Base-by-base conservation (phyloP, 495 filamentous ascomycete species). In the Echria macrotheca region DNA sequence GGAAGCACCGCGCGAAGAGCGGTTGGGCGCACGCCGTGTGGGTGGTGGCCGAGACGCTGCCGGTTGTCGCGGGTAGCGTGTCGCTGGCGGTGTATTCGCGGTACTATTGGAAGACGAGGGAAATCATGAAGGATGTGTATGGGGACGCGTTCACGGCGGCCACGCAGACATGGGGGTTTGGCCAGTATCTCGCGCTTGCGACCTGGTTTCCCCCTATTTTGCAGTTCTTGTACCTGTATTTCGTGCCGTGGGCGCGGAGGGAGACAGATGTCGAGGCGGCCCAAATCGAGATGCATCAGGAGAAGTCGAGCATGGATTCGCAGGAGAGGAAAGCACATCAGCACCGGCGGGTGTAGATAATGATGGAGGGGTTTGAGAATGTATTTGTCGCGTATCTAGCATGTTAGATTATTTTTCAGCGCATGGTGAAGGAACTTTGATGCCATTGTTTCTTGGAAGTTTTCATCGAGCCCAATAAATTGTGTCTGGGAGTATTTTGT, bases 71-170 rank as follows among this genome's bases (percentile, higher is more conserved):
- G 17, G 55, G 55, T 10, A 29, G 33, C 10, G 29, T 49, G 11
- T 37, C 47, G 4, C 31, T 58, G 24, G 32, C 32, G 1, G 39
- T 54, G 12, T 58, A 54, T 23, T 37, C 47, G 10, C 23, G 15
- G 22, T 58, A 58, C 29, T 58, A 54, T 32, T 52, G 50, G 43
- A 48, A 51, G 15, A 54, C 55, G n/a, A 51, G 51, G 47, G 10
- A 42, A 23, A 44, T 58, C 33, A 58, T 58, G 55, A 54, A 58
- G 47, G 46, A 48, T 7, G 50, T 39, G 32, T 58, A 58, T 23
- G 55, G 55, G 0, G 35, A 44, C 3, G 48, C 55, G 11, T 58
- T 58, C 26, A 44, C 28, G 1, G 40, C 37, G 6, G 40, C 38
- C 15, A 17, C 44, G 5, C 44, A 49, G 37, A 48, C 12, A 10